Conservation (phyloP, 352 stramenopile genomes). For the Phytophthora gonapodyides region DNA sequence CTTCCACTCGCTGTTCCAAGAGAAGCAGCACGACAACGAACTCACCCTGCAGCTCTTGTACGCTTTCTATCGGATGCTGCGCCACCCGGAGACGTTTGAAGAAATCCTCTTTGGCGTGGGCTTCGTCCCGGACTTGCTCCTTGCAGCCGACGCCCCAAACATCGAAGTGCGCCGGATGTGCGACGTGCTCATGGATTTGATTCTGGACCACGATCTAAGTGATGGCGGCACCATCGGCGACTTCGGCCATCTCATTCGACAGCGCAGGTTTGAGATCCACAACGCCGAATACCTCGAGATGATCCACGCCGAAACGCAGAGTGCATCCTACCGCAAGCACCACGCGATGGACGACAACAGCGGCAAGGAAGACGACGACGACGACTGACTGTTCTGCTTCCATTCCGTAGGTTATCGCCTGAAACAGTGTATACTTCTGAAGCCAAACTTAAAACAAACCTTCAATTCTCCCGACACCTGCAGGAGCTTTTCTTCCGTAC, state of each 20-base stretch:
- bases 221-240: slow-evolving; percentile 62
- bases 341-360: slow-evolving; percentile 36
- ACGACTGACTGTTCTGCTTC: slow-evolving; percentile 17
- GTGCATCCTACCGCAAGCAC: slow-evolving; percentile 21
- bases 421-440: slow-evolving; percentile 12
- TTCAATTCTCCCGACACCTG: background rate
- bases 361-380: slow-evolving; percentile 38
- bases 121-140: slow-evolving; percentile 78
- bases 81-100: slow-evolving; percentile 77
- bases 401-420: slow-evolving; percentile 9
- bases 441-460: slow-evolving; percentile 9
- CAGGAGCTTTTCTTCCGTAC: background rate
- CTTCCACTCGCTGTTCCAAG: slow-evolving; percentile 82
- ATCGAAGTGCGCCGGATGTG: slow-evolving; percentile 88
- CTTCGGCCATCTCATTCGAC: slow-evolving; percentile 79
- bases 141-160: slow-evolving; percentile 75
- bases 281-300: slow-evolving; percentile 89
- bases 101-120: slow-evolving; percentile 76
- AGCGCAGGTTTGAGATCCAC: slow-evolving; percentile 86
- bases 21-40: slow-evolving; percentile 89
- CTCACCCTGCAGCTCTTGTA: slow-evolving; percentile 84
- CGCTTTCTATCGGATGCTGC: slow-evolving; percentile 78
- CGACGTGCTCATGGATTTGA: slow-evolving; percentile 85
- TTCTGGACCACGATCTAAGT: slow-evolving; percentile 79
- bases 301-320: slow-evolving; percentile 68